Percentiles rank a stretch among this genome's conserved stretches.
phyloP scores from a whole-genome alignment of 768 basidiomycete species.

The Lepiota brunneoincarnata region DNA sequence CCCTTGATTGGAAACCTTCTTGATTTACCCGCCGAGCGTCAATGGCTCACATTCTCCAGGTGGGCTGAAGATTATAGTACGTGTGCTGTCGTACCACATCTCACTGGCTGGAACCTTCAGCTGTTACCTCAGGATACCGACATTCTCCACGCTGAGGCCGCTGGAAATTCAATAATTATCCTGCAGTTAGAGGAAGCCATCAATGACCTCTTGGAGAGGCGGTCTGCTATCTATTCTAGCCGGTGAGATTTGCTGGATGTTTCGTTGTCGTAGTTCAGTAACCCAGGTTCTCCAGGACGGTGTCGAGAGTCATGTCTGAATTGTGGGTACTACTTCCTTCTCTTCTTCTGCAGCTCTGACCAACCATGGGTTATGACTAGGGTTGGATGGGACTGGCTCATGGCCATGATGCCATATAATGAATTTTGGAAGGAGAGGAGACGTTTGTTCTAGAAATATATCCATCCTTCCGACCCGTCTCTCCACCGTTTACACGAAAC shows the following conservation, averaged over 20 bases:
- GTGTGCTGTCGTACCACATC: not conserved
- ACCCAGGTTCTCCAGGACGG: not conserved
- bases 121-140: not conserved
- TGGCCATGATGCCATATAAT: constrained; percentile 21
- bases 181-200: constrained; percentile 28
- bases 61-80: constrained; percentile 41
- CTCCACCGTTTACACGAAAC: constrained; percentile 21
- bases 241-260: constrained; percentile 25
- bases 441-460: constrained; percentile 22
- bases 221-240: constrained; percentile 43
- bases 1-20: constrained; percentile 43
- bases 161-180: constrained; percentile 20
- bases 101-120: not conserved
- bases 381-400: constrained; percentile 19
- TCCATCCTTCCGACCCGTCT: constrained; percentile 16
- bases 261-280: constrained; percentile 3
- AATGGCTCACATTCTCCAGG: constrained; percentile 38
- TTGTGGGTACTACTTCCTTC: not conserved
- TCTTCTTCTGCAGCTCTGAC: not conserved
- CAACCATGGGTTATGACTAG: constrained; percentile 8
- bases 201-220: constrained; percentile 42
- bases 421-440: constrained; percentile 21
- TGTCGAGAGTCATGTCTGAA: constrained; percentile 10
- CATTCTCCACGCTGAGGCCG: constrained; percentile 5
- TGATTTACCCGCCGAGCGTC: constrained; percentile 35